A percentile compares a stretch with the other conserved stretches of the same genome.
These are phyloP conservation scores for Paraconiothyrium sp. DNA, from an alignment of 2,329 filamentous ascomycete genomes.

Conservation along the genomic window DNA sequence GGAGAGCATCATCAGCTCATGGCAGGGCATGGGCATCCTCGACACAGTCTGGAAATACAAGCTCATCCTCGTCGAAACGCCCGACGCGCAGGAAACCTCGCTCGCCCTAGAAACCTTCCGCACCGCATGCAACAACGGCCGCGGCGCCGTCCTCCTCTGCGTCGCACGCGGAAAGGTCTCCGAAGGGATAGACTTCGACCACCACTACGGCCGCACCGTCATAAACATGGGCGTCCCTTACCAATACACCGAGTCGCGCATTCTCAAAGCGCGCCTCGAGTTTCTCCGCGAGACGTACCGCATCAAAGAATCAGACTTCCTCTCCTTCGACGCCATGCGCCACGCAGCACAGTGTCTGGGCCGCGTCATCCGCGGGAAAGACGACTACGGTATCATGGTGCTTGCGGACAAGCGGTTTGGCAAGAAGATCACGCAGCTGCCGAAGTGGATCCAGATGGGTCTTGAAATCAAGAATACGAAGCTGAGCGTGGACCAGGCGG, in stretches of 20 bases:
- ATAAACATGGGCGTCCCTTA: conserved; percentile 97
- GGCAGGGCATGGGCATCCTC: conserved; percentile 98
- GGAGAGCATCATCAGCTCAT: conserved; percentile 99
- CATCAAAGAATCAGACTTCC: conserved; percentile 95
- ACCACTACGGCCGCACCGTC: conserved; percentile 96
- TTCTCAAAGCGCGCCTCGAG: conserved; percentile 92
- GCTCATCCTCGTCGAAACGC: conserved; percentile 95
- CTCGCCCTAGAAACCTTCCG: conserved; percentile 95
- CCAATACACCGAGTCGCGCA: conserved; percentile 97
- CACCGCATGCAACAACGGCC: conserved; percentile 95
- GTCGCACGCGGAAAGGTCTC: conserved; percentile 97
- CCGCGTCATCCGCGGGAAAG: conserved; percentile 92
- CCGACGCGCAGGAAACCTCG: conserved; percentile 95
- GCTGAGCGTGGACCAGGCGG: conserved; percentile 93
- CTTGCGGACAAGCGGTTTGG: conserved; percentile 92
- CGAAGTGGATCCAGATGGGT: conserved; percentile 95
- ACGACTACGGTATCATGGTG: conserved; percentile 99
- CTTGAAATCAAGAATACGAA: conserved; percentile 87
- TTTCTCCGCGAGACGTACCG: conserved; percentile 97
- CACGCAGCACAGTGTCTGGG: conserved; percentile 96
- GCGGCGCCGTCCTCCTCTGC: conserved; percentile 90
- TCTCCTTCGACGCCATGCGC: conserved; percentile 99
- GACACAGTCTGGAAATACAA: conserved; percentile 99
- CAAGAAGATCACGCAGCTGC: conserved; percentile 88
- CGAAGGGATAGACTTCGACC: conserved; percentile 98